Base-by-base conservation (phyloP, 495 filamentous ascomycete genomes). In the Hypoxylon perforatum region DNA sequence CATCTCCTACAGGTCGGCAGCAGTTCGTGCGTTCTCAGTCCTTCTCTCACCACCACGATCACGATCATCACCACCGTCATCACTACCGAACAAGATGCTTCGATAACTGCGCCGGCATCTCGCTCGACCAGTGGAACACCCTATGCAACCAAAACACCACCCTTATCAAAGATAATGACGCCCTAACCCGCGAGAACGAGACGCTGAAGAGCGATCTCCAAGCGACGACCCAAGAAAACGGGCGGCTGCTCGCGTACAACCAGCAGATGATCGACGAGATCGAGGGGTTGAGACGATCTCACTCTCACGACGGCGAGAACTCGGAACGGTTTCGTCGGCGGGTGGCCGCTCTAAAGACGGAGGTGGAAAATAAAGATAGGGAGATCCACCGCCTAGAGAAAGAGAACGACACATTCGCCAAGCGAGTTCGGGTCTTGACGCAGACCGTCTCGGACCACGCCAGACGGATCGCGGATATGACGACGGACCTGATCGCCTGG, bases 71-170 rank as follows among this genome's bases (percentile, higher is more conserved):
- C n/a, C 56, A 54, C n/a, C 56, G 50, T 12, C 42, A 53, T 45
- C 61, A 61, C 22, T 39, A 38, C 44, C 62, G 51, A 17, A 17
- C 56, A 9, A 55, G 60, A 57, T 73, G 70, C 49, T 60, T 39
- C 44, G 70, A 73, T n/a, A 56, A 61, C 70, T 73, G 70, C 30
- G 70, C 72, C 30, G 58, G 67, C 19, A 53, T 75, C 50, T 30
- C 66, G 9, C 10, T 61, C 22, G 72, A 73, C 14, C 38, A 65
- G 22, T 75, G 67, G 70, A 67, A 70, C 51, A 61, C 21, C 49
- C 38, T 73, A 10, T 22, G 57, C 51, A 52, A 66, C 14, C 60
- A 64, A 18, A 69, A 75, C 38, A 66, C 64, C n/a, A 54, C 25
- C 28, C 7, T 69, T 8, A 42, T 35, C 19, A 45, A 39, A 17